Evolutionary conservation across 208 protist species (phyloP).

Genomic region (Trypanosoma conorhini): DNA sequence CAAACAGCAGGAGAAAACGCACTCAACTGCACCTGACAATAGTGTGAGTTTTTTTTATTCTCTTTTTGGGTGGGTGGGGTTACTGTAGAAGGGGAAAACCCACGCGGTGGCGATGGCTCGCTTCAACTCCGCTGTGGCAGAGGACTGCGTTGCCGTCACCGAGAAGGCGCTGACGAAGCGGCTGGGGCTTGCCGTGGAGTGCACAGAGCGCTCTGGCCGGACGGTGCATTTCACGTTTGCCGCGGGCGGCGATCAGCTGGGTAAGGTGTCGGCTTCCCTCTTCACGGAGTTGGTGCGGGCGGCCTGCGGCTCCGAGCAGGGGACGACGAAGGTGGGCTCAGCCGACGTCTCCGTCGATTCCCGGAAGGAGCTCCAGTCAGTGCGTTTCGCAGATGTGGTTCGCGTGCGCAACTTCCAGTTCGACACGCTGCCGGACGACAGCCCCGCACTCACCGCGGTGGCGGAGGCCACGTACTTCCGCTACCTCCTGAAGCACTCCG

Average conservation of each 20-base stretch:
- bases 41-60: neutral
- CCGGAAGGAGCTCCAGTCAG: slow-evolving; percentile 29
- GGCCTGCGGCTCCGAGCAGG: slow-evolving; percentile 73
- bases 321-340: slow-evolving; percentile 52
- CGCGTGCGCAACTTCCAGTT: slow-evolving; percentile 59
- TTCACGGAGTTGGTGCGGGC: slow-evolving; percentile 73
- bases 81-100: neutral
- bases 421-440: slow-evolving; percentile 66
- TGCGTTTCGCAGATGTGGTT: slow-evolving; percentile 62
- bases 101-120: slow-evolving; percentile 8
- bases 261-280: slow-evolving; percentile 44
- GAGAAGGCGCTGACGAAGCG: slow-evolving; percentile 63
- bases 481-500: slow-evolving; percentile 66
- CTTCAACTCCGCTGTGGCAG: slow-evolving; percentile 31
- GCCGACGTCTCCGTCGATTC: slow-evolving; percentile 71
- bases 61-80: neutral
- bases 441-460: slow-evolving; percentile 53
- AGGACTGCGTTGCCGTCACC: slow-evolving; percentile 62
- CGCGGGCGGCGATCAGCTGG: slow-evolving; percentile 29
- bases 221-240: slow-evolving; percentile 49
- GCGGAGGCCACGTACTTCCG: slow-evolving; percentile 84
- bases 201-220: slow-evolving; percentile 19
- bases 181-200: slow-evolving; percentile 38
- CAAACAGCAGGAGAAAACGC: slow-evolving; percentile 22
- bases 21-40: slow-evolving; percentile 6